phyloP scores from a whole-genome alignment of 169 alveolate species.

The Plasmodium sp. region DNA sequence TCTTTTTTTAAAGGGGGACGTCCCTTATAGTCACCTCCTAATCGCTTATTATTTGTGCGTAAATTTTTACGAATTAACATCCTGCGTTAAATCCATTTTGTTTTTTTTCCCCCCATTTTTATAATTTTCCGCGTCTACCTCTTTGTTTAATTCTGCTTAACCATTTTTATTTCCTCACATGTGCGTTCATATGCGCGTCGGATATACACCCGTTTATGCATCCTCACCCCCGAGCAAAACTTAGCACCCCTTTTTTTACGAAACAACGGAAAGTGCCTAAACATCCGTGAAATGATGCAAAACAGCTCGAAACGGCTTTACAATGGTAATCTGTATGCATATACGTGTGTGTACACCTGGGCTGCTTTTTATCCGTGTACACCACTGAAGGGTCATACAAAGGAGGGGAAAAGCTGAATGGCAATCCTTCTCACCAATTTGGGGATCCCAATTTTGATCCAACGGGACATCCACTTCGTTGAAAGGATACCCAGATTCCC shows the following conservation, averaged over 20 bases:
- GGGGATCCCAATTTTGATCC: background rate
- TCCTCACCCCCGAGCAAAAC: background rate
- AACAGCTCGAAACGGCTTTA: background rate
- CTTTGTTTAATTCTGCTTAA: background rate
- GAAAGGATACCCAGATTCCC: background rate
- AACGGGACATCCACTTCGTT: background rate
- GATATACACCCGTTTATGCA: background rate
- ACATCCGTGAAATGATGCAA: background rate
- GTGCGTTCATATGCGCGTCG: background rate
- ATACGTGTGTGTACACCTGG: background rate
- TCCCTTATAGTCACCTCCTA: background rate
- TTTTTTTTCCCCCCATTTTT: background rate
- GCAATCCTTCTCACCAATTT: background rate
- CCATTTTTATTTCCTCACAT: background rate
- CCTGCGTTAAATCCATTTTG: background rate
- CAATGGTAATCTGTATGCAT: background rate
- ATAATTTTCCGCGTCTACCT: background rate
- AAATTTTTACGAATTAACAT: background rate
- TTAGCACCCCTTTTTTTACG: background rate
- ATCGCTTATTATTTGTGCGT: background rate
- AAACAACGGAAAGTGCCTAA: background rate
- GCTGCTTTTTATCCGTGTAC: background rate
- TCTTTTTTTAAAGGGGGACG: background rate
- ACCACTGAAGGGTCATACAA: background rate
- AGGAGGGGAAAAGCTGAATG: background rate